Evolutionary conservation across 768 basidiomycete genomes (phyloP).

Genomic region (Steccherinum ochraceum): DNA sequence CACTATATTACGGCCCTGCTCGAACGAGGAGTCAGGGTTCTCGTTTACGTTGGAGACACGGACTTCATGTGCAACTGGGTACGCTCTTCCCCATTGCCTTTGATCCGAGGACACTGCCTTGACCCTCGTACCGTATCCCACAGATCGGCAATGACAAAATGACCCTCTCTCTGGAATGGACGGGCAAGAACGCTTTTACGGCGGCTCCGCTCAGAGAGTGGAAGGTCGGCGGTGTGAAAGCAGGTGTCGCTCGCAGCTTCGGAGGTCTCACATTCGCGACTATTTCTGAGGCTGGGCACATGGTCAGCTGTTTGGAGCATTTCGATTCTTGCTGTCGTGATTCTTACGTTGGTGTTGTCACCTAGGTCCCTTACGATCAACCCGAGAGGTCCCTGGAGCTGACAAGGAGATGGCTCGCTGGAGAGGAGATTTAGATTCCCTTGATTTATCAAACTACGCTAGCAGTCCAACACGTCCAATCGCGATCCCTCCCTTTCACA

Average conservation of each 20-base stretch:
- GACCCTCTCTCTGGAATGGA: conserved; percentile 57
- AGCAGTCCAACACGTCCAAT: too few species aligned
- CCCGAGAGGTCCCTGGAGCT: neutral
- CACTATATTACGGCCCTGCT: conserved; percentile 46
- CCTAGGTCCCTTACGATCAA: neutral
- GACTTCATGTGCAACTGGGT: conserved; percentile 57
- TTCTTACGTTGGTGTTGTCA: neutral
- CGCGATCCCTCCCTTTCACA: too few species aligned
- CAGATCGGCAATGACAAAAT: conserved; percentile 55
- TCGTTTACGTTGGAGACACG: conserved; percentile 50
- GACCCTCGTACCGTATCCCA: neutral
- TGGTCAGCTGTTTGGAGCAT: conserved; percentile 33
- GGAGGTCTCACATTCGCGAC: conserved; percentile 58
- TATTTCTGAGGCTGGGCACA: conserved; percentile 66
- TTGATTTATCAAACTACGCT: too few species aligned
- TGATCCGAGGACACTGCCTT: too few species aligned
- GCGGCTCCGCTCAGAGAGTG: conserved; percentile 42
- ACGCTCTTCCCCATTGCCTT: neutral
- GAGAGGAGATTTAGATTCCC: neutral
- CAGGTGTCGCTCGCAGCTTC: conserved; percentile 47
- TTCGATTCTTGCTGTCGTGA: neutral
- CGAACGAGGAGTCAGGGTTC: conserved; percentile 44
- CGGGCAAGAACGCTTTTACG: conserved; percentile 41
- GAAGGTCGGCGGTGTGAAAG: conserved; percentile 45
- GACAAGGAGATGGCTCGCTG: neutral